A percentile compares a stretch with the other conserved stretches of the same genome.
Conservation (phyloP, 148 eudicot genomes). For the Chenopodium suecicum region DNA sequence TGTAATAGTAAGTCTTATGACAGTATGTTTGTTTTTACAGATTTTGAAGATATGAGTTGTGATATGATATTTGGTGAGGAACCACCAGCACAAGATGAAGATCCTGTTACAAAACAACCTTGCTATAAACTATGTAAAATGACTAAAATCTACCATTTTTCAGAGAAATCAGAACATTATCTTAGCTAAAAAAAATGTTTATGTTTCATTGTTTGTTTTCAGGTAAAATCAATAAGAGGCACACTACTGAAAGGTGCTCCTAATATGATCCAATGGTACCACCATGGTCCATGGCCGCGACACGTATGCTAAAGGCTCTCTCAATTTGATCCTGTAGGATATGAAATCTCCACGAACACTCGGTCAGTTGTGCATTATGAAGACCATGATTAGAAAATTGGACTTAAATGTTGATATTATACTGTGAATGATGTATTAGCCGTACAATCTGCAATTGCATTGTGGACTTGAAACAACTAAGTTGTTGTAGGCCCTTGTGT, state of each 20-base stretch:
- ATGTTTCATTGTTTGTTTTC: constrained; percentile 21
- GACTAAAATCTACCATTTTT: not conserved
- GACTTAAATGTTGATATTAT: not conserved
- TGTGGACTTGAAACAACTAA: not conserved
- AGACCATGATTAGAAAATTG: not conserved
- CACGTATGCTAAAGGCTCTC: not conserved
- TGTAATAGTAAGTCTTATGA: not conserved
- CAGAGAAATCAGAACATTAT: not conserved
- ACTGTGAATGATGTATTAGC: not conserved
- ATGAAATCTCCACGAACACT: not conserved
- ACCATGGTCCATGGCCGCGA: not conserved
- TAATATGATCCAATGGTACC: constrained; percentile 5
- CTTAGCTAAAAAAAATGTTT: not conserved
- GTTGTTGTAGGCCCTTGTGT: not conserved
- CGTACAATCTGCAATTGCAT: not conserved
- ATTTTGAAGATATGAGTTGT: constrained; percentile 92
- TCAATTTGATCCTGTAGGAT: not conserved
- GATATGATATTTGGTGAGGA: constrained; percentile 71
- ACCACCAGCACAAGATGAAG: constrained; percentile 48
- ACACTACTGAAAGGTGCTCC: constrained; percentile 35
- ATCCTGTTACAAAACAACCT: constrained; percentile 61
- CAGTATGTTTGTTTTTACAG: constrained; percentile 32
- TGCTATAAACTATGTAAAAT: constrained; percentile 64
- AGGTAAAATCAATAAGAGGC: constrained; percentile 50
- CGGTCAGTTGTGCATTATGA: not conserved